Evolutionary conservation across 1,284 basidiomycete genomes (phyloP), one percentile per base, ranked within the genome.

Genomic region (Puccinia coronata): DNA sequence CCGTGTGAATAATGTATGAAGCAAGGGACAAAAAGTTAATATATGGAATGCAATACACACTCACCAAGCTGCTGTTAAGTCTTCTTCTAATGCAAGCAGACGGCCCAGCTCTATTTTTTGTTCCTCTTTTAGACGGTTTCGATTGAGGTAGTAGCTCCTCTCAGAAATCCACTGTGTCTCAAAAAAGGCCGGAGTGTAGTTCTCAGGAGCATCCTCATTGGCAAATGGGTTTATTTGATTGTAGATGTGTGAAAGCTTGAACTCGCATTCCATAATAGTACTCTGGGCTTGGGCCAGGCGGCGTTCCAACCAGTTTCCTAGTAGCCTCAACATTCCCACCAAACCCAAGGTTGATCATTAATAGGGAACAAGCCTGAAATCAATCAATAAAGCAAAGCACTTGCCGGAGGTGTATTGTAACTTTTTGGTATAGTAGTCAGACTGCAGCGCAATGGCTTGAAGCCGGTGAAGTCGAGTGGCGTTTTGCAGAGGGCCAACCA

Each of bases 391-490:
- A 57, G 18, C 18, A 3, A 5, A 28, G n/a, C 18, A n/a, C 67
- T 69, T 49, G 49, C 67, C 67, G 14, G 41, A 20, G 20, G 18
- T 39, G 2, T 28, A 9, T 8, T 49, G 28, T 1, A 69, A 43
- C 0, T 28, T 43, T 16, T 47, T 0, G 18, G 12, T 28, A 51
- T 69, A 69, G 41, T 69, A 69, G 41, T 25, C 20, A n/a, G 41
- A 69, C 16, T 69, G 67, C 3, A 8, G 9, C 1, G n/a, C 67
- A 12, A 69, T 69, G 5, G 67, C 41, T 23, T 49, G 67, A n/a
- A 77, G 31, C 36, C 47, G 57, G 67, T 77, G 74, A 0, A 67
- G 20, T 5, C 47, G 43, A 43, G 74, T 61, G 8, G 74, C 55
- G n/a, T n/a, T 76, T 36, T 41, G 41, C 11, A 76, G 47, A 16